Evolutionary conservation across 345 rosid genomes (phyloP), one percentile per base, ranked within the genome.

Genomic region (Lenwebbia sp.): DNA sequence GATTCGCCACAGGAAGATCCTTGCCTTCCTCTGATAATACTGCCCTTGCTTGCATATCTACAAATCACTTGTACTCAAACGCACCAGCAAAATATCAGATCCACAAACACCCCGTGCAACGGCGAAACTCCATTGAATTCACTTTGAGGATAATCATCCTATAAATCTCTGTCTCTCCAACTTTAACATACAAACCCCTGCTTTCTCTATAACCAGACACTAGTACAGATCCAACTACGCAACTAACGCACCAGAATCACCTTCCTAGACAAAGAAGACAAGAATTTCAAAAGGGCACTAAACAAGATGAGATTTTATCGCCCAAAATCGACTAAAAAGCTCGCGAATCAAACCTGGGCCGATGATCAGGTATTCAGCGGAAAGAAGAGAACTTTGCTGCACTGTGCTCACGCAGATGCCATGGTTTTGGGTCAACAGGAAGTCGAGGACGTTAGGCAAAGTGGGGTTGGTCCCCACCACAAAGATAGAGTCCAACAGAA

Each of bases 1-100:
- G 86, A 86, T 57, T 84, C 2, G 83, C 37, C 89, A 86, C 81
- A 10, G 90, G 84, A 84, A 90, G 88, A 87, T 94, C 98, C 88
- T 92, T 95, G 44, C 93, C 98, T 85, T 96, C 98, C 90, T 96
- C 99, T 57, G 92, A 84, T 8, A 90, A 88, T 82, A 90, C 88
- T 44, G 88, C 92, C 92, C 95, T 91, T 82, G 87, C 88, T 89
- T 92, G 96, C 96, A 94, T 94, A 90, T 57, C 87, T 85, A 62
- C 90, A 82, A 54, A 19, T 53, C 86, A 62, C 65, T 84, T 25
- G 28, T 70, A 33, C 47, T 25, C 25, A 70, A 70, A 19, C 33
- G 33, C 47, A 33, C 33, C 78, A 70, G 47, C 47, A 70, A 70
- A 37, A 82, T 30, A 40, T 86, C 86, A 75, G 83, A 52, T 74